Evolutionary conservation across 2,329 filamentous ascomycete genomes (phyloP).

Genomic region (Beauveria varroae): DNA sequence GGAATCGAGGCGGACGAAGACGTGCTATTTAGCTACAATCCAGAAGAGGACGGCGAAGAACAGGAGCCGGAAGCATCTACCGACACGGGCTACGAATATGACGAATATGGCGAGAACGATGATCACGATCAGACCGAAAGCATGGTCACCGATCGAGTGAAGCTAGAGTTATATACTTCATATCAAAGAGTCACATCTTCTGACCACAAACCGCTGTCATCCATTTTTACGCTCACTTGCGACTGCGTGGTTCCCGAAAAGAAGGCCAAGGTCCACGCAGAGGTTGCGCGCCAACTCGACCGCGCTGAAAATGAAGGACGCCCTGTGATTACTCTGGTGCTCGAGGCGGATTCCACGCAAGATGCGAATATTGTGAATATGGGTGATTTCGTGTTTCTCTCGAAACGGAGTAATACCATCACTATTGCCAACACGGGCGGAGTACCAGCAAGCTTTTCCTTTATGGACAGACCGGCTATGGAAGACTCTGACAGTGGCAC

Average conservation of each 20-base stretch:
- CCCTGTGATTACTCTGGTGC: conserved; percentile 73
- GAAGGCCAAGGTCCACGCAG: conserved; percentile 75
- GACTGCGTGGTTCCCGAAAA: conserved; percentile 79
- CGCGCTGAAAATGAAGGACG: conserved; percentile 85
- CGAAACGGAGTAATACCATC: conserved; percentile 56
- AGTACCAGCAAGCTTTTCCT: conserved; percentile 69
- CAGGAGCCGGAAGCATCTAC: conserved; percentile 19
- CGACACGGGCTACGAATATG: conserved; percentile 43
- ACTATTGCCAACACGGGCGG: conserved; percentile 91
- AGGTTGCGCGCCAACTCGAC: conserved; percentile 83
- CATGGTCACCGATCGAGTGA: conserved; percentile 47
- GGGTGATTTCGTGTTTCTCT: conserved; percentile 63
- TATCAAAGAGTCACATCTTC: conserved; percentile 88
- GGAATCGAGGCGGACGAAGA: conserved; percentile 77
- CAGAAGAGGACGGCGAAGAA: conserved; percentile 42
- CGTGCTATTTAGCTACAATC: conserved; percentile 85
- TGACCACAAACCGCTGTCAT: conserved; percentile 87
- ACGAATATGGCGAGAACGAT: conserved; percentile 47
- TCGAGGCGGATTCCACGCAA: conserved; percentile 49
- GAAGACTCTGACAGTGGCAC: conserved; percentile 33
- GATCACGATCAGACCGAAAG: conserved; percentile 47
- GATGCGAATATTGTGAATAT: conserved; percentile 62
- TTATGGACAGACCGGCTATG: conserved; percentile 62
- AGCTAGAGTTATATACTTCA: conserved; percentile 65
- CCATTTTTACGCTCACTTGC: conserved; percentile 76